These are phyloP conservation scores for Endotrypanum monterogeii DNA, from an alignment of 208 protist species.

Conservation along the genomic window DNA sequence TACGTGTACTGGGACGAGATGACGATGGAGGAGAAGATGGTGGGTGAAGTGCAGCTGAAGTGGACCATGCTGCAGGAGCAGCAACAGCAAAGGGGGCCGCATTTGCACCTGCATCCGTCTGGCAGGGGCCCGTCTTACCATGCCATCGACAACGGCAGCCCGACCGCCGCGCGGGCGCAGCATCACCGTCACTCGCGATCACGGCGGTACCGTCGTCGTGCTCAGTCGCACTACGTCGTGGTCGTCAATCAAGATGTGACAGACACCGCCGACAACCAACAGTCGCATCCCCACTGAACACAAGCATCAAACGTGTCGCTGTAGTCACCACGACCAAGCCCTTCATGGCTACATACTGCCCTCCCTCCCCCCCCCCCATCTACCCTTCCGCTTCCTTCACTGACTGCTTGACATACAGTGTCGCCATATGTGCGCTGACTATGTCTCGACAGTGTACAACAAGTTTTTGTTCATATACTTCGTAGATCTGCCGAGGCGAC, in stretches of 20 bases:
- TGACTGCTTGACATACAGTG: not conserved
- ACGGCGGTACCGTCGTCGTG: conserved; percentile 22
- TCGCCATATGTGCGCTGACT: not conserved
- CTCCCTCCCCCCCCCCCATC: not conserved
- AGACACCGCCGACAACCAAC: not conserved
- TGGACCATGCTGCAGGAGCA: conserved; percentile 27
- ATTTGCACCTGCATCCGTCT: not conserved
- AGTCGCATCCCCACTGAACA: not conserved
- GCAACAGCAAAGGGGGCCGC: conserved; percentile 1
- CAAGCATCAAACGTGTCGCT: not conserved
- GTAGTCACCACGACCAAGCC: too few species aligned
- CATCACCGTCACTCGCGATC: conserved; percentile 15
- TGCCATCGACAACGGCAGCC: not conserved
- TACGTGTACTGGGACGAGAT: conserved; percentile 63
- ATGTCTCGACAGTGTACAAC: not conserved
- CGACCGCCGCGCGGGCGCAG: not conserved
- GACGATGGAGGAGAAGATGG: conserved; percentile 39
- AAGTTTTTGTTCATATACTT: too few species aligned
- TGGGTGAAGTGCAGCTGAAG: conserved; percentile 48
- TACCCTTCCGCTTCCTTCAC: not conserved
- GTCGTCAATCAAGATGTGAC: conserved; percentile 16
- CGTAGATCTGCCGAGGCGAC: too few species aligned
- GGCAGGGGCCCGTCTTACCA: not conserved
- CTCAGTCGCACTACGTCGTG: conserved; percentile 19
- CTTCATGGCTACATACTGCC: not conserved